Base-by-base conservation (phyloP, 805 yeast species). In the Lipomyces lipofer region DNA sequence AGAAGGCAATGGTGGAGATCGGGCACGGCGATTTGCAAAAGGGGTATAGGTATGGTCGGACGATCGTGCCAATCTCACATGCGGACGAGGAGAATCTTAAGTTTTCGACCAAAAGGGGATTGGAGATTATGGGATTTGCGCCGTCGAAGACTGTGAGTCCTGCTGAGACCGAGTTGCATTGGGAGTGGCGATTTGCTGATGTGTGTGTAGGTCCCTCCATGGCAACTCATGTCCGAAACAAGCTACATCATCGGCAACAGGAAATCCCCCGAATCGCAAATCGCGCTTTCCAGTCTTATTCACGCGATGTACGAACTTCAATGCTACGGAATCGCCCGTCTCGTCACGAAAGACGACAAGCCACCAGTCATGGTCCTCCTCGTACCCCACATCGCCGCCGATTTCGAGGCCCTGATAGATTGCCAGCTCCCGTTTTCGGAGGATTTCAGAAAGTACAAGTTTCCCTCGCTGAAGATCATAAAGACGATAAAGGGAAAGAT, bases 31-130 rank as follows among this genome's bases (percentile, higher is more conserved):
- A 75, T 5, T 72, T 80, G 24, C 76, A 77, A 3, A 79, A 79
- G 33, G 95, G 86, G 0, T 88, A 80, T 66, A 78, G 79, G 58
- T 89, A 83, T 64, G 92, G 95, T 2, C 72, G 75, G 1, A 77
- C 81, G 7, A 72, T 79, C 12, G 76, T 83, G 2, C 80, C 82
- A 0, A 64, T 86, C 4, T 81, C 84, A 12, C 68, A 74, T 0
- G 74, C 76, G 1, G 66, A 85, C 40, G 73, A 74, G 30, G 71
- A 72, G 9, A 71, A 75, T 2, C 66, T 81, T 15, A 71, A 70
- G 28, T 73, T 81, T 21, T 65, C 71, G 1, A 74, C 84, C 0
- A 52, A 54, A 3, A 75, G 84, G 1, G 84, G 85, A 0, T 65
- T 89, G 10, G 90, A 85, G 65, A 72, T 89, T 1, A 63, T 87